These are phyloP conservation scores for Trichoderma cornu-damae DNA, from an alignment of 2,329 filamentous ascomycete genomes.

Conservation along the genomic window DNA sequence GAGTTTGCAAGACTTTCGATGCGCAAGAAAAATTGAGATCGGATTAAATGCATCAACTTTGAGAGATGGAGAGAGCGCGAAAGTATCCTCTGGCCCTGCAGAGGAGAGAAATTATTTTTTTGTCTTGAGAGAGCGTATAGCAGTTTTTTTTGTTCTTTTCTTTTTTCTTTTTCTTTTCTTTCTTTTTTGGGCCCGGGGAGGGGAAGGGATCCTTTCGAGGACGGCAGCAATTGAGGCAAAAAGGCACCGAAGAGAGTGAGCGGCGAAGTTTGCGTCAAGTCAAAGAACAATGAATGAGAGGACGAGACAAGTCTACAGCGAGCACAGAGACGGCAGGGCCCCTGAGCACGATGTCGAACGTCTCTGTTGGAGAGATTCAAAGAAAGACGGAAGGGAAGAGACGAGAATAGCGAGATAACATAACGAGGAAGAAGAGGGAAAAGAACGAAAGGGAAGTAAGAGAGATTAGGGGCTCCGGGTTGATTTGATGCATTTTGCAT, in stretches of 20 bases:
- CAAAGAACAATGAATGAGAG: slow-evolving; percentile 14
- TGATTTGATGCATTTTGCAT: slow-evolving; percentile 16
- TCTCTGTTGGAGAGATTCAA: slow-evolving; percentile 13
- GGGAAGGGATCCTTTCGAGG: background rate
- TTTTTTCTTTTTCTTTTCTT: too few species aligned
- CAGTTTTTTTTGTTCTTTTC: background rate
- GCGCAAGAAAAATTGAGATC: background rate
- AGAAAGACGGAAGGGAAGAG: slow-evolving; percentile 6
- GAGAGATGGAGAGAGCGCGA: background rate
- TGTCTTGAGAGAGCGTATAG: background rate
- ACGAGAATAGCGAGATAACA: background rate
- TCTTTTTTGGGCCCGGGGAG: too few species aligned
- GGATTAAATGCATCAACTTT: background rate
- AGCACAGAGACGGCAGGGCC: slow-evolving; percentile 13
- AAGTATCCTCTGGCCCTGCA: slow-evolving; percentile 16
- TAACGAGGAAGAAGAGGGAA: background rate
- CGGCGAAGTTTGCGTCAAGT: slow-evolving; percentile 6
- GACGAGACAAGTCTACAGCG: slow-evolving; percentile 17
- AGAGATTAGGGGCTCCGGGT: slow-evolving; percentile 16
- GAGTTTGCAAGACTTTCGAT: slow-evolving; percentile 1
- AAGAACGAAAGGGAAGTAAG: background rate
- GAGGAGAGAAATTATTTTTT: background rate
- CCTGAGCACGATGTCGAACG: slow-evolving; percentile 8
- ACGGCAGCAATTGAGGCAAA: background rate
- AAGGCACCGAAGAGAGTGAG: slow-evolving; percentile 11